These are phyloP conservation scores for Acrodontium crateriforme DNA, from an alignment of 2,329 filamentous ascomycete species.

Conservation along the genomic window DNA sequence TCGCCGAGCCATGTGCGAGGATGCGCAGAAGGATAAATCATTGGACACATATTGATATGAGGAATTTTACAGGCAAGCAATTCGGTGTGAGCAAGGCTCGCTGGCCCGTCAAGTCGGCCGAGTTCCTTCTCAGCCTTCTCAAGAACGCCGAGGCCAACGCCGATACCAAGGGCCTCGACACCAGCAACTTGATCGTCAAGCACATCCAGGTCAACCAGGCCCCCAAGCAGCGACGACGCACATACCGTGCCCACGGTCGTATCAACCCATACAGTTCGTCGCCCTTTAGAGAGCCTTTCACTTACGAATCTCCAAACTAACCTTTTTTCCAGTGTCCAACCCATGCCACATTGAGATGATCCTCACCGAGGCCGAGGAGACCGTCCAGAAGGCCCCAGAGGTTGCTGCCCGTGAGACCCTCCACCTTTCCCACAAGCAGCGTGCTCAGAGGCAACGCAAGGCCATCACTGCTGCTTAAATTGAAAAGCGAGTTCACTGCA, in stretches of 20 bases:
- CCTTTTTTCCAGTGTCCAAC: slow-evolving; percentile 65
- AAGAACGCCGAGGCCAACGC: slow-evolving; percentile 97
- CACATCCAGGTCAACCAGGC: slow-evolving; percentile 99
- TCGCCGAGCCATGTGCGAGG: slow-evolving; percentile 21
- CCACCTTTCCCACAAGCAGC: slow-evolving; percentile 83
- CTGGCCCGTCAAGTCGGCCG: slow-evolving; percentile 98
- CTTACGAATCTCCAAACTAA: slow-evolving; percentile 3
- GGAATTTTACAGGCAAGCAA: slow-evolving; percentile 65
- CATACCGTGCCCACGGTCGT: slow-evolving; percentile 98
- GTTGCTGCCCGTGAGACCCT: slow-evolving; percentile 40
- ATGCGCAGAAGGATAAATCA: slow-evolving; percentile 21
- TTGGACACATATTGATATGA: slow-evolving; percentile 17
- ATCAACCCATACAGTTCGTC: slow-evolving; percentile 50
- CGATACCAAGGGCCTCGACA: slow-evolving; percentile 94
- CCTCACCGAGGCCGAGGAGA: slow-evolving; percentile 93
- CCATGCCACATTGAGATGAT: slow-evolving; percentile 99
- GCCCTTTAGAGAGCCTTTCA: neutral
- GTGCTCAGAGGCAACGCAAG: slow-evolving; percentile 52
- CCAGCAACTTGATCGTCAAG: slow-evolving; percentile 94
- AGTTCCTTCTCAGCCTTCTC: slow-evolving; percentile 93
- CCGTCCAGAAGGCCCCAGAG: slow-evolving; percentile 75
- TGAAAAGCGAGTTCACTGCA: too few species aligned
- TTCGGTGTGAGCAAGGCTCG: slow-evolving; percentile 96
- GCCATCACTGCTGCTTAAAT: slow-evolving; percentile 39
- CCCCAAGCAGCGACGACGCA: slow-evolving; percentile 96